Conservation (phyloP, 140 eudicot species). For the Cichorium intybus region DNA sequence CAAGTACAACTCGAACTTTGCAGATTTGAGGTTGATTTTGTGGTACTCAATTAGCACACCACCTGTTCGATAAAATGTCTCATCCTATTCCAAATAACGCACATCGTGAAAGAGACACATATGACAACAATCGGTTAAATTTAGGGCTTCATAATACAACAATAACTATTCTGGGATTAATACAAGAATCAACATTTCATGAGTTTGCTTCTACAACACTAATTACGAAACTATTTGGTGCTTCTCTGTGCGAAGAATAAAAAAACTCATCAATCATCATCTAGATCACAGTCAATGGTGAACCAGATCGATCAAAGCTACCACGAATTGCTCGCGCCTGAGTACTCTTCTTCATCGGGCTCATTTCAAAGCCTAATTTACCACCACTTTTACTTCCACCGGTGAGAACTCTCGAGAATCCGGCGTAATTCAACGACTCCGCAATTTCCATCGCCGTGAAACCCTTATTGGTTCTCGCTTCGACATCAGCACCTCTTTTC, state of each 20-base stretch:
- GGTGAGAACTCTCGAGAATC: slow-evolving; percentile 41
- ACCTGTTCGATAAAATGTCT: slow-evolving; percentile 19
- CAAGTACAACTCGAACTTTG: too few relatives aligned
- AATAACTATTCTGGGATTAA: not conserved
- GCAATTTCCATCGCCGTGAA: slow-evolving; percentile 60
- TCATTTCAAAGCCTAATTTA: slow-evolving; percentile 18
- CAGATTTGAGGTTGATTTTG: too few relatives aligned
- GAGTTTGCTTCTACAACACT: not conserved
- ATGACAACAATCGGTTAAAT: too few relatives aligned
- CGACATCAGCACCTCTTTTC: slow-evolving; percentile 63
- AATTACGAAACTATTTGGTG: not conserved
- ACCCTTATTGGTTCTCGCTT: slow-evolving; percentile 62
- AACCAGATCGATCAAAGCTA: slow-evolving; percentile 44
- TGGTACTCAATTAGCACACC: not conserved
- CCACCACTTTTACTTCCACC: slow-evolving; percentile 26
- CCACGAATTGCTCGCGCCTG: slow-evolving; percentile 34
- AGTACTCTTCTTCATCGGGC: slow-evolving; percentile 28
- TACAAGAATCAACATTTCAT: slow-evolving; percentile 21
- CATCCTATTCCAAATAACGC: not conserved
- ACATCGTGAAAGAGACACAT: too few relatives aligned
- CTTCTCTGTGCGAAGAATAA: slow-evolving; percentile 14
- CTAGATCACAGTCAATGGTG: slow-evolving; percentile 40
- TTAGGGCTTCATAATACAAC: not conserved
- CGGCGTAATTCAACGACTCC: slow-evolving; percentile 46
- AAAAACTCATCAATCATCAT: not conserved